Evolutionary conservation across 1,284 basidiomycete genomes (phyloP).

Genomic region (Pisolithus thermaeus): DNA sequence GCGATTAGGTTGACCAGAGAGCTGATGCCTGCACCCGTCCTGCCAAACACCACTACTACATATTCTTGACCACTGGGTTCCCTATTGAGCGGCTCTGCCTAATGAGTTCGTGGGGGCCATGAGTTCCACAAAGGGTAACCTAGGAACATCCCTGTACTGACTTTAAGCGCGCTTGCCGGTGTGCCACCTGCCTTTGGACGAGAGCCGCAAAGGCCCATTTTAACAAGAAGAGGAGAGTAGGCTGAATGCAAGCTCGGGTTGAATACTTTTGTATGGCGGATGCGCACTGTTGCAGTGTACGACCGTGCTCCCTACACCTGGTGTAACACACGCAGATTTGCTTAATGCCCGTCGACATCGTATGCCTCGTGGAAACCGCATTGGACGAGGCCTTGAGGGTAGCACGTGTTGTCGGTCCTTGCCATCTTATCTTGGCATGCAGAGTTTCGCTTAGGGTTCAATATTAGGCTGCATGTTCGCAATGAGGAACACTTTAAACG

Average conservation of each 20-base stretch:
- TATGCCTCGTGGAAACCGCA: background rate
- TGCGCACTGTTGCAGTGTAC: background rate
- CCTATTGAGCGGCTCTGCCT: background rate
- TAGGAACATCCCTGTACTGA: background rate
- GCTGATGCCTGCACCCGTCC: constrained; percentile 7
- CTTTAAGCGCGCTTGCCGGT: background rate
- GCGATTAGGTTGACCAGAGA: constrained; percentile 8
- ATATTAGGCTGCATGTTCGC: background rate
- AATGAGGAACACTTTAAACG: background rate
- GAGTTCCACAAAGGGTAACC: background rate
- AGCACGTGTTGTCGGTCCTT: background rate
- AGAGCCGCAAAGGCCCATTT: background rate
- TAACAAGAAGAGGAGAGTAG: background rate
- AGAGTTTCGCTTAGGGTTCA: background rate
- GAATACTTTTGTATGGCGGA: background rate
- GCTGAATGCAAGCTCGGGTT: background rate
- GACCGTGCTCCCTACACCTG: background rate
- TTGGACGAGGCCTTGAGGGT: background rate
- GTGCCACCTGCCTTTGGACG: background rate
- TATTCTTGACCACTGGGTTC: background rate
- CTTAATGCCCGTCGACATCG: background rate
- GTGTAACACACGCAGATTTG: background rate
- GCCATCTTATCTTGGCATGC: background rate
- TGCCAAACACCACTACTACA: constrained; percentile 4
- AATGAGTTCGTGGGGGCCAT: background rate